Conservation (phyloP, 257 asterid species). For the Forsythia suspensa region DNA sequence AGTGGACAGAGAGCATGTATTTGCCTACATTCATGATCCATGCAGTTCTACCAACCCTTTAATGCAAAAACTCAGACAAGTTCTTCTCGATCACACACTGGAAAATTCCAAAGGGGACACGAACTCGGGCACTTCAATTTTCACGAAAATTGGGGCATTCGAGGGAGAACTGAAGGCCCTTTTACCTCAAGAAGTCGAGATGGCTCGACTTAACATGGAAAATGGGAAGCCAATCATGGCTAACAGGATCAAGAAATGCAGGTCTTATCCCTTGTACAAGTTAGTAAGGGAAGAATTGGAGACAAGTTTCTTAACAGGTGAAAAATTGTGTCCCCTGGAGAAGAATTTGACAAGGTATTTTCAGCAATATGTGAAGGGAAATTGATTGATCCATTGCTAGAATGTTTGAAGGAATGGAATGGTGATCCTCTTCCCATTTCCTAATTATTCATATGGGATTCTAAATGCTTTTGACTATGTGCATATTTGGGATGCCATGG, state of each 20-base stretch:
- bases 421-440: slow-evolving; percentile 22
- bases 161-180: slow-evolving; percentile 22
- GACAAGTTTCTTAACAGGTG: slow-evolving; percentile 6
- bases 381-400: slow-evolving; percentile 25
- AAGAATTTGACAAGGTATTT: slow-evolving; percentile 24
- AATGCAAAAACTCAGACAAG: slow-evolving; percentile 28
- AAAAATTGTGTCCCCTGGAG: slow-evolving; percentile 19
- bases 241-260: slow-evolving; percentile 22
- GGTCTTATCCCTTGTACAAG: slow-evolving; percentile 18
- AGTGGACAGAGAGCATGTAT: slow-evolving; percentile 23
- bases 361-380: slow-evolving; percentile 20
- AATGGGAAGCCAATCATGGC: not conserved
- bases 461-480: no score
- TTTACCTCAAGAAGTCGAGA: slow-evolving; percentile 20
- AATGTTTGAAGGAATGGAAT: slow-evolving; percentile 24
- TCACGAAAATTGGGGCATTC: slow-evolving; percentile 14
- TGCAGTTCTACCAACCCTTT: slow-evolving; percentile 11
- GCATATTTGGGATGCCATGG: no score
- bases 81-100: slow-evolving; percentile 19
- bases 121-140: slow-evolving; percentile 7
- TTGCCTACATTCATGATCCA: slow-evolving; percentile 24
- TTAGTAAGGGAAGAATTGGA: slow-evolving; percentile 20
- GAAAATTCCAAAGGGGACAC: slow-evolving; percentile 8
- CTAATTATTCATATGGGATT: not conserved
- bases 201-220: slow-evolving; percentile 2